Base-by-base conservation (phyloP, 805 yeast genomes). In the Saccharomycopsis synnaedendra region DNA sequence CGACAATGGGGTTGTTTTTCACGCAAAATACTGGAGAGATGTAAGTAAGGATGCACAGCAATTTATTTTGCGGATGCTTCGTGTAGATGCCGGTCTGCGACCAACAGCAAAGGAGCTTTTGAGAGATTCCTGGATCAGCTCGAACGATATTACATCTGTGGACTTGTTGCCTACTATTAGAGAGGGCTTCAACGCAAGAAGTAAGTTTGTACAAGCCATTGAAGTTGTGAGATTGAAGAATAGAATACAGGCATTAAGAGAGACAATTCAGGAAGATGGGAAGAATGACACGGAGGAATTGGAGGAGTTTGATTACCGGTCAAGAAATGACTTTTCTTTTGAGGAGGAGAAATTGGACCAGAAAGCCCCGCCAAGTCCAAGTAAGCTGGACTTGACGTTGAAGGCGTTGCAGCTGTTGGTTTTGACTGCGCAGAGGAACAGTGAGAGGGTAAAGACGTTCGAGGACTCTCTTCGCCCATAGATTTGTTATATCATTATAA, bases 81-180 rank as follows among this genome's bases (percentile, higher is more conserved):
- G 79, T 49, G 72, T 78, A 39, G 75, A 85, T 57, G 89, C 89
- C 4, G 67, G 65, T 2, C 66, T 72, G 44, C 72, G 97, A 56
- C 82, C 87, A 3, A 79, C 90, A 1, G 83, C 87, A 0, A 57
- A 65, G 2, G 74, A 82, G 53, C 64, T 89, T 47, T 62, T 86
- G 52, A 53, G 70, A 3, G 88, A 87, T 65, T 77, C 81, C 32
- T 89, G 97, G 97, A 74, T 89, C 43, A 66, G 70, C 42, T 71
- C 72, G 53, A 66, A 69, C 45, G 68, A 72, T 39, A 67, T 66
- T 50, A 63, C 66, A 31, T 55, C 61, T 31, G 68, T 74, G 41
- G 95, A 90, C 65, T 75, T 90, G 67, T 74, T 87, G 63, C 95
- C 95, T 29, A 74, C 71, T 60, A 80, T 90, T 65, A 78, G 78